Percentiles rank a stretch among this genome's conserved stretches.
phyloP scores from a whole-genome alignment of 768 basidiomycete genomes.

The Trametopsis cervina region DNA sequence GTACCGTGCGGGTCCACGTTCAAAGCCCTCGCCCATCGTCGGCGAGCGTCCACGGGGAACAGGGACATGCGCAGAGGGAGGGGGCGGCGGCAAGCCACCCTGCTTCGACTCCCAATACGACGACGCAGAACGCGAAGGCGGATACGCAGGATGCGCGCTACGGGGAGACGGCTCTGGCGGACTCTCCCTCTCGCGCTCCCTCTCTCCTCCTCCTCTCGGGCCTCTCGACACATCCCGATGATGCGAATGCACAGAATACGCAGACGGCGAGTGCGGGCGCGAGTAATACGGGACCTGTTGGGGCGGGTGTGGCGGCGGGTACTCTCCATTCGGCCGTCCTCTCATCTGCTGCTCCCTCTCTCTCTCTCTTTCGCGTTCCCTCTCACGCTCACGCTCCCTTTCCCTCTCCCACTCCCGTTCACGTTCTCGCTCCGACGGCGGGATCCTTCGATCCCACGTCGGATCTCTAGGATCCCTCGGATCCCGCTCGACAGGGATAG shows the following conservation, averaged over 20 bases:
- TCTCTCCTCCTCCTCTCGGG: too few species aligned
- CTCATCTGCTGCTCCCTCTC: too few species aligned
- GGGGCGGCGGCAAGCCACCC: conserved; percentile 11
- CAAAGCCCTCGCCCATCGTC: conserved; percentile 21
- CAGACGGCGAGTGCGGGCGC: conserved; percentile 29
- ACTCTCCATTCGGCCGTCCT: too few species aligned
- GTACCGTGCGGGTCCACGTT: conserved; percentile 46
- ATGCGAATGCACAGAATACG: conserved; percentile 26
- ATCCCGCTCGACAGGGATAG: conserved; percentile 26
- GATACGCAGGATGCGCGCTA: conserved; percentile 41
- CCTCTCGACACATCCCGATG: conserved; percentile 41
- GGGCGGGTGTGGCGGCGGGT: conserved; percentile 19
- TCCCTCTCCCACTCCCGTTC: conserved; percentile 13
- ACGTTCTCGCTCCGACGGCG: background rate
- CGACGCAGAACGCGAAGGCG: conserved; percentile 24
- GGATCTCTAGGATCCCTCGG: conserved; percentile 38
- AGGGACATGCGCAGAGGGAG: too few species aligned
- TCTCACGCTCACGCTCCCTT: too few species aligned
- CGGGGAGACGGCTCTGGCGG: conserved; percentile 50
- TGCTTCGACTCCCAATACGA: conserved; percentile 45
- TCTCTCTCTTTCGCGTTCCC: conserved; percentile 7
- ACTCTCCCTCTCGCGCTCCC: conserved; percentile 17
- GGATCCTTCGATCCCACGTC: conserved; percentile 48
- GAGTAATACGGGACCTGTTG: conserved; percentile 9
- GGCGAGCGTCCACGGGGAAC: background rate